phyloP scores from a whole-genome alignment of 2,329 filamentous ascomycete species.

The Aspergillus puulaauensis region DNA sequence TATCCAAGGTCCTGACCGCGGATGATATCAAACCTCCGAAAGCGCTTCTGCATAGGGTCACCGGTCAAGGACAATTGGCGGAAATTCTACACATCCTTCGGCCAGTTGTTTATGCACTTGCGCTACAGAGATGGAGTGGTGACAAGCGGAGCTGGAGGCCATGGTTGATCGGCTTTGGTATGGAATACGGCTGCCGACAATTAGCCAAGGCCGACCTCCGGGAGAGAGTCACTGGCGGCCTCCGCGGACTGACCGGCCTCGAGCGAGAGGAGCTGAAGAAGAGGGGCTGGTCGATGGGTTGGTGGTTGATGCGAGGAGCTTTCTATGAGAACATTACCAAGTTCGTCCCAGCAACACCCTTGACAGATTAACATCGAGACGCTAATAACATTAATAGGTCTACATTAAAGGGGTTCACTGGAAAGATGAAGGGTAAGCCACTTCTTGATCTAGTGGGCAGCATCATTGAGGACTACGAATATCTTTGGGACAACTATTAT shows the following conservation, averaged over 20 bases:
- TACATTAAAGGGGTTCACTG: conserved; percentile 68
- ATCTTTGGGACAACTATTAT: conserved; percentile 97
- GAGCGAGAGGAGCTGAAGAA: conserved; percentile 88
- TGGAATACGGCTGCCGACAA: conserved; percentile 89
- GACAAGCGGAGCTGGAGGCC: conserved; percentile 84
- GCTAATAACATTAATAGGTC: conserved; percentile 45
- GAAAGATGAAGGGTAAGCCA: conserved; percentile 68
- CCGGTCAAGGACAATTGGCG: conserved; percentile 74
- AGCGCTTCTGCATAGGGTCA: conserved; percentile 73
- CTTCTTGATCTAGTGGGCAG: conserved; percentile 79
- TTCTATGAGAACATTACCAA: conserved; percentile 90
- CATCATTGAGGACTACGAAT: conserved; percentile 93
- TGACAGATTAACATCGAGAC: neutral
- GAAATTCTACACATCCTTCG: conserved; percentile 91
- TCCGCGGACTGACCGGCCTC: conserved; percentile 75
- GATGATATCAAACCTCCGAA: conserved; percentile 95
- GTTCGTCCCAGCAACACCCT: conserved; percentile 37
- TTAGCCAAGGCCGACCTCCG: conserved; percentile 68
- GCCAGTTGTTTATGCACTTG: conserved; percentile 80
- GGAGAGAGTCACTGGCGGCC: conserved; percentile 64
- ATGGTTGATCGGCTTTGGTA: conserved; percentile 80
- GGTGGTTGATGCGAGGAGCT: conserved; percentile 96
- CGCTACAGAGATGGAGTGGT: conserved; percentile 70
- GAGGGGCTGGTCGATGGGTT: conserved; percentile 84
- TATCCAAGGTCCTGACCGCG: conserved; percentile 86